These are phyloP conservation scores for Alternaria gansuensis DNA, from an alignment of 2,329 filamentous ascomycete species.

Conservation along the genomic window DNA sequence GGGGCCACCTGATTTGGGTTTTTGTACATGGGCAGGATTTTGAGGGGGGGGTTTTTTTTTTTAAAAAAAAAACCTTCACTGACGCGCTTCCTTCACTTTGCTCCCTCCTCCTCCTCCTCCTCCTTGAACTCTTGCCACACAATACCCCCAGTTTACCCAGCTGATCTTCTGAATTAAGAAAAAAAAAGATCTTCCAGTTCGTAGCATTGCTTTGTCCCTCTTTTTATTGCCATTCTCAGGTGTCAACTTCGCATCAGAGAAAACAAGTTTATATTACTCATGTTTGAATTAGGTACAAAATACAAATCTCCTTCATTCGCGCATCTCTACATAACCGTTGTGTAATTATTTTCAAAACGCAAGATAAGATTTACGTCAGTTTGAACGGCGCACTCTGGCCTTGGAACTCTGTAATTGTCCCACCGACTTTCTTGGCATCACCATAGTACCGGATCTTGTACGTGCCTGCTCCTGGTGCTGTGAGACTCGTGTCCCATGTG, in stretches of 20 bases:
- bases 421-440: slow-evolving; percentile 73
- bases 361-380: neutral
- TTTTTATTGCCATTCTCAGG: no score
- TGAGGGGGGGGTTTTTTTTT: no score
- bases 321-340: neutral
- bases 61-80: no score
- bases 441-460: slow-evolving; percentile 88
- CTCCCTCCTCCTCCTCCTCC: neutral
- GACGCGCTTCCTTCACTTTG: neutral
- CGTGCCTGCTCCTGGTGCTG: slow-evolving; percentile 62
- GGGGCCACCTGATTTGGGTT: no score
- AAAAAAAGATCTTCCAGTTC: no score
- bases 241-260: neutral
- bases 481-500: slow-evolving; percentile 75
- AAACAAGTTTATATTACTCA: neutral
- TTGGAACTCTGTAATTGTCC: slow-evolving; percentile 70
- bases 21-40: neutral
- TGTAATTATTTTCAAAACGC: neutral
- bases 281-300: neutral
- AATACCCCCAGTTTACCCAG: no score
- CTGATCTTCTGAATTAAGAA: no score
- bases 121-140: neutral
- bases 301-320: neutral
- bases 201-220: no score
- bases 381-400: slow-evolving; percentile 41